phyloP scores from a whole-genome alignment of 768 basidiomycete species.

The Crucibulum laeve region DNA sequence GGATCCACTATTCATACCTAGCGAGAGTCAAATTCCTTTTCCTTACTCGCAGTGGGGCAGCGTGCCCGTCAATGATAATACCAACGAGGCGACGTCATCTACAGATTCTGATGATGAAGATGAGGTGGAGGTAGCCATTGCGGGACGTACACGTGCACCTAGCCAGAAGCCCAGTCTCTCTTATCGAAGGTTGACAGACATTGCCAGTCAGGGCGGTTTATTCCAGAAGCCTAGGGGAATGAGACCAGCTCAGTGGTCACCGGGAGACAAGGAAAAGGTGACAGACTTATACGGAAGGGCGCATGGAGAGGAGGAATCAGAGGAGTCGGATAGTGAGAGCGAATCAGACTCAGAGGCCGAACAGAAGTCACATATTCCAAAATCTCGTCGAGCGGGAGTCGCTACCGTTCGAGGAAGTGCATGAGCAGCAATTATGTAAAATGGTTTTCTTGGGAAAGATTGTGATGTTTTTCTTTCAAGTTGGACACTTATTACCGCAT shows the following conservation, averaged over 20 bases:
- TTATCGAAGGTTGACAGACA: slow-evolving; percentile 50
- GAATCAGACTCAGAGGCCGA: slow-evolving; percentile 39
- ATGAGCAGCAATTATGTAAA: not conserved
- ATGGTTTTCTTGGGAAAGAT: no score
- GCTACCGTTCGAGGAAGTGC: not conserved
- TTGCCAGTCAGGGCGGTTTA: slow-evolving; percentile 37
- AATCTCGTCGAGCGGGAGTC: slow-evolving; percentile 48
- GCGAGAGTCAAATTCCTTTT: slow-evolving; percentile 49
- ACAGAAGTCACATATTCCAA: slow-evolving; percentile 57
- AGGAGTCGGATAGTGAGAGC: slow-evolving; percentile 39
- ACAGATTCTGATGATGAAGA: slow-evolving; percentile 40
- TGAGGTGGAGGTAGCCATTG: slow-evolving; percentile 29
- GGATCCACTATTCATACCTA: slow-evolving; percentile 44
- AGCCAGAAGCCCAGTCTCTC: slow-evolving; percentile 6
- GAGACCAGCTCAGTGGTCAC: slow-evolving; percentile 23
- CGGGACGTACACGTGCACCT: slow-evolving; percentile 1
- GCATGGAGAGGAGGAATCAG: slow-evolving; percentile 25
- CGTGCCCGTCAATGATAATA: slow-evolving; percentile 8
- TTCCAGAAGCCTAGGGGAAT: slow-evolving; percentile 24
- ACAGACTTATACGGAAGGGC: slow-evolving; percentile 33
- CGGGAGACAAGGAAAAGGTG: slow-evolving; percentile 11
- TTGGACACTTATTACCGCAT: no score
- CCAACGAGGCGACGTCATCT: slow-evolving; percentile 14
- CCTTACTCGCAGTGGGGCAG: slow-evolving; percentile 47
- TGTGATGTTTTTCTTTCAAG: no score